Conservation (phyloP, 495 filamentous ascomycete genomes). For the Xylaria flabelliformis region DNA sequence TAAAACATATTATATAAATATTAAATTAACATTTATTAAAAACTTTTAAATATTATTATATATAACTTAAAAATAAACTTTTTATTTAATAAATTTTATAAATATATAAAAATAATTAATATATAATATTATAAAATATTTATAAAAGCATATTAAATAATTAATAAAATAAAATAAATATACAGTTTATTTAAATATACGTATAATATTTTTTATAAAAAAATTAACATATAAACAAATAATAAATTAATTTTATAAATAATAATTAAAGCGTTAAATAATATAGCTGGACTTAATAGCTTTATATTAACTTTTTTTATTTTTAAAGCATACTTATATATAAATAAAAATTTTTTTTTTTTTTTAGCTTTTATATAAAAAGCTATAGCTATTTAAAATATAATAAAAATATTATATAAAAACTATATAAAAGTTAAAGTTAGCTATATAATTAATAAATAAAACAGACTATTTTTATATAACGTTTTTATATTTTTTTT, state of each 20-base stretch:
- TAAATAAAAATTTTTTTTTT: background rate
- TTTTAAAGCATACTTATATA: background rate
- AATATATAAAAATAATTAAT: background rate
- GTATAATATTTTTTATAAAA: no score
- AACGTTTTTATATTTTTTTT: no score
- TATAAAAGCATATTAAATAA: background rate
- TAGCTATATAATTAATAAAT: background rate
- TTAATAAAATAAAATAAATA: background rate
- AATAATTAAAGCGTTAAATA: background rate
- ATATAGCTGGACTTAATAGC: background rate
- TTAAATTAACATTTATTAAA: background rate
- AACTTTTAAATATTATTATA: background rate
- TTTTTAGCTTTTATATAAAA: background rate
- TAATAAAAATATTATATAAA: no score
- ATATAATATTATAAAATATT: background rate
- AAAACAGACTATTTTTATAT: background rate
- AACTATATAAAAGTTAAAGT: no score
- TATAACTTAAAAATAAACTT: background rate
- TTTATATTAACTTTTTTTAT: background rate
- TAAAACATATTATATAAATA: conserved; percentile 14
- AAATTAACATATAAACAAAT: no score
- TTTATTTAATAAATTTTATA: background rate
- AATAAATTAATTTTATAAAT: no score
- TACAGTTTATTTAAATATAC: background rate
- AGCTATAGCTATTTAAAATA: background rate